Conservation (phyloP, 192 early-diverging fungal species). For the Rhizophagus clarus region DNA sequence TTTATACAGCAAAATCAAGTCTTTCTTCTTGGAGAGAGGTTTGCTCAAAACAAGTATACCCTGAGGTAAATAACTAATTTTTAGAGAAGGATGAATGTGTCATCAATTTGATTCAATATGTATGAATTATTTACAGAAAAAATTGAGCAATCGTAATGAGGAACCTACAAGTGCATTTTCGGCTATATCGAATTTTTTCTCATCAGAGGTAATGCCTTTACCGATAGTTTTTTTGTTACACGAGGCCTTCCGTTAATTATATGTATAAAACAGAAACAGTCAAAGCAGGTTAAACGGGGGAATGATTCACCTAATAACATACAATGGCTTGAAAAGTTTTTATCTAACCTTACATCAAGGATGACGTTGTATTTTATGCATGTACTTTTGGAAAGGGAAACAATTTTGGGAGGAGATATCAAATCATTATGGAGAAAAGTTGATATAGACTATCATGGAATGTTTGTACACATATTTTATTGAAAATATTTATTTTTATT, state of each 20-base stretch:
- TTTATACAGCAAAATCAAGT: constrained; percentile 37
- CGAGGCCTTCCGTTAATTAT: not conserved
- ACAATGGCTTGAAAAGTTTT: constrained; percentile 16
- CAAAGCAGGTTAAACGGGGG: constrained; percentile 36
- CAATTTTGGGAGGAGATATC: constrained; percentile 35
- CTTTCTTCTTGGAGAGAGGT: constrained; percentile 42
- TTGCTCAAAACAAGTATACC: constrained; percentile 38
- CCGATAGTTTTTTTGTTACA: constrained; percentile 6
- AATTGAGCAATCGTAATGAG: constrained; percentile 24
- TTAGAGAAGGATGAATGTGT: not conserved
- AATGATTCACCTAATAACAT: constrained; percentile 40
- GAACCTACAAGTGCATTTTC: constrained; percentile 20
- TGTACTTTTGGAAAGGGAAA: constrained; percentile 43
- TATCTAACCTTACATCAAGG: constrained; percentile 44
- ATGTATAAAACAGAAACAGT: not conserved
- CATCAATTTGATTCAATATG: not conserved
- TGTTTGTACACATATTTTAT: constrained; percentile 26
- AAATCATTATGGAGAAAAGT: constrained; percentile 31
- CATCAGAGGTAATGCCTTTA: not conserved
- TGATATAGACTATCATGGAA: constrained; percentile 41
- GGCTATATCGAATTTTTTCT: constrained; percentile 11
- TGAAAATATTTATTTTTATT: no score
- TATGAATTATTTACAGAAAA: constrained; percentile 7
- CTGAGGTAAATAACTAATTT: constrained; percentile 27
- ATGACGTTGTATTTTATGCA: constrained; percentile 50